A percentile compares a stretch with the other conserved stretches of the same genome.
Conservation (phyloP, 208 protist species). For the Wallacemonas rigidus region DNA sequence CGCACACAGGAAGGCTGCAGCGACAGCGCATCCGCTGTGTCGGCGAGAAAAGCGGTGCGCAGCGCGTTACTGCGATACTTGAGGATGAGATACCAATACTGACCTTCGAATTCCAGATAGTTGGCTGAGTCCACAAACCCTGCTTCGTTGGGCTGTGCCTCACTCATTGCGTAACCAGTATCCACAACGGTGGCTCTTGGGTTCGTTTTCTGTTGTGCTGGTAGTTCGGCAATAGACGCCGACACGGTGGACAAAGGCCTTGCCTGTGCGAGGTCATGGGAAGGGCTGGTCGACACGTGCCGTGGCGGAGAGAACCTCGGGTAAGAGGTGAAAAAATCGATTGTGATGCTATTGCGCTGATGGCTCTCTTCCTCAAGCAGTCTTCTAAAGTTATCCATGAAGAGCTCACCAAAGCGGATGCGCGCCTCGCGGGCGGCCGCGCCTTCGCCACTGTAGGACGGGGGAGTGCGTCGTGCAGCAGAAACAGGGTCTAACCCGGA, state of each 20-base stretch:
- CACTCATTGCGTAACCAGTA: too few relatives aligned
- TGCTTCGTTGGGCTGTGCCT: neutral
- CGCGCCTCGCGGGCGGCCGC: conserved; percentile 12
- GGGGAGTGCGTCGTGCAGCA: conserved; percentile 9
- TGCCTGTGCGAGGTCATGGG: neutral
- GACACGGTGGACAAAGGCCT: neutral
- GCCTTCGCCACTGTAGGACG: neutral
- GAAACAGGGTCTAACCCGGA: neutral
- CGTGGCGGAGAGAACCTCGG: conserved; percentile 1
- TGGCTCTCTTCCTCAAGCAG: conserved; percentile 34
- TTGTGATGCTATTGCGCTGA: conserved; percentile 30
- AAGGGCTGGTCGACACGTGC: too few relatives aligned
- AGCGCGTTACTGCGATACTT: conserved; percentile 20
- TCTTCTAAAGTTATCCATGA: conserved; percentile 18
- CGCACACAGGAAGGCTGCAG: conserved; percentile 13
- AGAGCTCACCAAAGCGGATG: conserved; percentile 18
- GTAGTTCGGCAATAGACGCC: too few relatives aligned
- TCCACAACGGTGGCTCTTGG: too few relatives aligned
- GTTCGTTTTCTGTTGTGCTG: too few relatives aligned
- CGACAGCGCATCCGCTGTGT: conserved; percentile 16
- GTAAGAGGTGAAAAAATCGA: conserved; percentile 45
- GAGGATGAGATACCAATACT: conserved; percentile 19
- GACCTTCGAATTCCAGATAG: conserved; percentile 15
- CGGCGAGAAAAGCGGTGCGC: conserved; percentile 16
- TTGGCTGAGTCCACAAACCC: conserved; percentile 2